Conservation (phyloP, 2,329 filamentous ascomycete genomes). For the Xylariaceae sp. region DNA sequence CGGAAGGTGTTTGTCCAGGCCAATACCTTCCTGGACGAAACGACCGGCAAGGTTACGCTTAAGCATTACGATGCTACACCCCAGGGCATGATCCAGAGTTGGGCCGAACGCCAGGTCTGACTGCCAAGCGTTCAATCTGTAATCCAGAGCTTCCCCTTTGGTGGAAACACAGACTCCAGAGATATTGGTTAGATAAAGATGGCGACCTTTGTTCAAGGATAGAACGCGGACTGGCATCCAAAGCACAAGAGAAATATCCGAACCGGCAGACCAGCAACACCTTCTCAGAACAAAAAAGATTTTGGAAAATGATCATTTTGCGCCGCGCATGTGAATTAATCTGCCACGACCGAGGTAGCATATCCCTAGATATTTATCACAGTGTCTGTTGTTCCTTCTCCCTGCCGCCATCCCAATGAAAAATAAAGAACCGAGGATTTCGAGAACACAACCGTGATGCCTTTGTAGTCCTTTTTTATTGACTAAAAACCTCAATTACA, state of each 20-base stretch:
- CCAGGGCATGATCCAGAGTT: constrained; percentile 80
- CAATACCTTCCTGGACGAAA: constrained; percentile 70
- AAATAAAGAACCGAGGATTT: constrained; percentile 3
- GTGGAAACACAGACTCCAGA: not conserved
- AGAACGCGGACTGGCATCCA: too few relatives aligned
- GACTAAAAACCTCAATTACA: constrained; percentile 60
- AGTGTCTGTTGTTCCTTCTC: constrained; percentile 1
- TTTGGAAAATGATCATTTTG: too few relatives aligned
- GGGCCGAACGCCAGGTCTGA: constrained; percentile 55
- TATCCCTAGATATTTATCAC: too few relatives aligned
- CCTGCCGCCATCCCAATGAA: not conserved
- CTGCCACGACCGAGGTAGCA: too few relatives aligned
- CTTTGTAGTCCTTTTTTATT: constrained; percentile 42
- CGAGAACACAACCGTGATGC: constrained; percentile 27
- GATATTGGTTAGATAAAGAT: too few relatives aligned
- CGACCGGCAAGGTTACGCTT: constrained; percentile 64
- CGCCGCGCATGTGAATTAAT: not conserved
- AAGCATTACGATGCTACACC: constrained; percentile 81
- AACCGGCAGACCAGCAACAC: too few relatives aligned
- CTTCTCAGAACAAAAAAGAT: too few relatives aligned
- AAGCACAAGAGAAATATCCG: too few relatives aligned
- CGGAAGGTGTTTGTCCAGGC: constrained; percentile 90
- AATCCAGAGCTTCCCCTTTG: constrained; percentile 3
- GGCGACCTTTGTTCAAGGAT: too few relatives aligned
- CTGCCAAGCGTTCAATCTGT: not conserved